A percentile compares a stretch with the other conserved stretches of the same genome.
Conservation (phyloP, 352 stramenopile genomes). For the Globisporangium perplexum region DNA sequence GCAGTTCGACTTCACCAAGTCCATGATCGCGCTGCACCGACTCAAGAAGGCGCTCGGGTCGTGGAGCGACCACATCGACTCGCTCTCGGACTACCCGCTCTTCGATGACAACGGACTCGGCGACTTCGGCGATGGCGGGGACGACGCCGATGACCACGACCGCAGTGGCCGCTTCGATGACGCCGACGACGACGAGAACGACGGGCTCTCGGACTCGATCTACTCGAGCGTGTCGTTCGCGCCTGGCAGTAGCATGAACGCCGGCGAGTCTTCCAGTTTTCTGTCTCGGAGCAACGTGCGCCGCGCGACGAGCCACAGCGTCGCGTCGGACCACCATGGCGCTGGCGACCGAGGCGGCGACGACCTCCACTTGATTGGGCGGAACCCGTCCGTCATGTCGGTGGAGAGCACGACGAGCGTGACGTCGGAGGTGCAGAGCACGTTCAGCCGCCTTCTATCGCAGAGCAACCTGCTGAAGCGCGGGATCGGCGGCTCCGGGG, state of each 20-base stretch:
- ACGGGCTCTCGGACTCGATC: constrained; percentile 47
- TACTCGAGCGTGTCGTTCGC: constrained; percentile 54
- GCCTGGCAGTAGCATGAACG: constrained; percentile 16
- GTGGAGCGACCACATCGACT: constrained; percentile 81
- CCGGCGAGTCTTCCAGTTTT: constrained; percentile 11
- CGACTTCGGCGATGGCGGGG: constrained; percentile 3
- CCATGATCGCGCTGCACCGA: constrained; percentile 64
- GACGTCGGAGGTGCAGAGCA: constrained; percentile 26
- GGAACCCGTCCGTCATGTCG: constrained; percentile 21
- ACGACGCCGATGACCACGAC: constrained; percentile 26
- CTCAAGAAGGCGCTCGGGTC: constrained; percentile 58
- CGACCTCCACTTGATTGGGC: constrained; percentile 1
- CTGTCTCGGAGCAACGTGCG: constrained; percentile 16
- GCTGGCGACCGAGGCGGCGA: constrained; percentile 23
- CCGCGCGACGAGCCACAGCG: constrained; percentile 10
- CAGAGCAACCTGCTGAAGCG: constrained; percentile 59
- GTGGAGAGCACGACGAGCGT: constrained; percentile 32
- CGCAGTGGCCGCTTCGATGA: constrained; percentile 6
- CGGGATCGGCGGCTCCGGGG: constrained; percentile 21
- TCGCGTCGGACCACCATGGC: constrained; percentile 7
- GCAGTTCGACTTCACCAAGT: constrained; percentile 75
- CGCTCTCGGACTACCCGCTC: constrained; percentile 67
- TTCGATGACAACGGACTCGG: constrained; percentile 43
- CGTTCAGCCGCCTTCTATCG: constrained; percentile 53
- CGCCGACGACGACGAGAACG: constrained; percentile 20